Conservation (phyloP, 2,329 filamentous ascomycete species). For the Aureobasidium lini region DNA sequence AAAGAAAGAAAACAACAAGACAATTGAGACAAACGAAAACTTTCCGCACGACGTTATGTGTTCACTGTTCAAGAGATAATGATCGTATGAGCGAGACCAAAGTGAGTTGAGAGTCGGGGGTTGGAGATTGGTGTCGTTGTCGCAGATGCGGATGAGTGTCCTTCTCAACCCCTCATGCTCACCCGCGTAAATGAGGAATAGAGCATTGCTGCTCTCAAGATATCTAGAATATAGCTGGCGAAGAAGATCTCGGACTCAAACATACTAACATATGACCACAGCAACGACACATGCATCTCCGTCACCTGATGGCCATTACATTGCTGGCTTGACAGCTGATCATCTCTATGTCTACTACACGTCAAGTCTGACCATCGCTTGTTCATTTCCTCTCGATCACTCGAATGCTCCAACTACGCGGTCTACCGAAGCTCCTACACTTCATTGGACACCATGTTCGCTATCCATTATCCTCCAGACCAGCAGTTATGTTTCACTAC, state of each 20-base stretch:
- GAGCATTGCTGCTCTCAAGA: too few species aligned
- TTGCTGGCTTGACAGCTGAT: conserved; percentile 31
- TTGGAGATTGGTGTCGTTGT: too few species aligned
- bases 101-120: too few species aligned
- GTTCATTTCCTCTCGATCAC: conserved; percentile 21
- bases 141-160: too few species aligned
- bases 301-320: conserved; percentile 32
- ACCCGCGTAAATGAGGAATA: too few species aligned
- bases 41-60: too few species aligned
- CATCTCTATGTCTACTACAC: conserved; percentile 35
- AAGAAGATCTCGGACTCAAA: too few species aligned
- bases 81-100: too few species aligned
- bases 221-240: background rate
- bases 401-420: conserved; percentile 17
- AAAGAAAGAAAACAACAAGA: background rate
- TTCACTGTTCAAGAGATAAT: too few species aligned
- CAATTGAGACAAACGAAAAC: background rate
- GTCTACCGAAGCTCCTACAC: background rate
- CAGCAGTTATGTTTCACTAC: conserved; percentile 33
- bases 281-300: conserved; percentile 25
- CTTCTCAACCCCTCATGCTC: too few species aligned
- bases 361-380: conserved; percentile 28
- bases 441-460: conserved; percentile 34
- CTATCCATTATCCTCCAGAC: conserved; percentile 35
- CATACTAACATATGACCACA: background rate